Evolutionary conservation across 2,329 filamentous ascomycete species (phyloP), one percentile per base, ranked within the genome.

Genomic region (Trichoderma pleuroti): DNA sequence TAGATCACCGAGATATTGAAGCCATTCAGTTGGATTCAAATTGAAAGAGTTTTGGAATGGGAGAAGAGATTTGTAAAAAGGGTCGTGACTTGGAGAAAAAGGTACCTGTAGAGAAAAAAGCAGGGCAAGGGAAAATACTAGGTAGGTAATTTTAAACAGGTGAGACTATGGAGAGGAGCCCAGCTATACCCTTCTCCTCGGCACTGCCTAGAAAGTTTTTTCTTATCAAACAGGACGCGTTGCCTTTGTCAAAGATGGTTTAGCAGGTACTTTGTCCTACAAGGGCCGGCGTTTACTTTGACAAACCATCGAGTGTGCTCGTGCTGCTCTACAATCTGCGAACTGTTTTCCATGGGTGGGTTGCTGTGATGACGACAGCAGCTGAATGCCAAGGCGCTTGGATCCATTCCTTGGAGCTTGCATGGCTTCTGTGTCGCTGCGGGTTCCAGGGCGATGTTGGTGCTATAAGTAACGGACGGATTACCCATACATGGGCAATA

Each of bases 321-420:
- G 46, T 52, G 46, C 46, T 24, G n/a, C 1, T 52, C n/a, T 52
- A 24, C 26, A 57, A 57, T 28, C 54, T n/a, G n/a, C 11, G 28
- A 32, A 12, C 34, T 59, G 26, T 32, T 26, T 32, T 34, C 18
- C n/a, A 12, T 21, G 16, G 18, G 28, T 60, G 16, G 39, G 39
- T 42, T 42, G 18, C 9, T n/a, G 39, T 16, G 65, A 68, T 68
- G 65, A 68, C 65, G 65, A 60, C 65, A 68, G 39, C 65, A 32
- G 36, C 36, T n/a, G 46, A 68, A 46, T 68, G 65, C 65, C 65
- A 68, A 68, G 65, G 39, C 65, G 54, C 65, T 61, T 60, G 24
- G 36, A 26, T 42, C 16, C 16, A 18, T 46, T 16, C 63, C 39
- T 42, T 21, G 10, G 49, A 66, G 24, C 61, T 52, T 24, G 24